A percentile compares a stretch with the other conserved stretches of the same genome.
Evolutionary conservation across 2,329 filamentous ascomycete genomes (phyloP).

Genomic region (Ceratocystis harringtonii): DNA sequence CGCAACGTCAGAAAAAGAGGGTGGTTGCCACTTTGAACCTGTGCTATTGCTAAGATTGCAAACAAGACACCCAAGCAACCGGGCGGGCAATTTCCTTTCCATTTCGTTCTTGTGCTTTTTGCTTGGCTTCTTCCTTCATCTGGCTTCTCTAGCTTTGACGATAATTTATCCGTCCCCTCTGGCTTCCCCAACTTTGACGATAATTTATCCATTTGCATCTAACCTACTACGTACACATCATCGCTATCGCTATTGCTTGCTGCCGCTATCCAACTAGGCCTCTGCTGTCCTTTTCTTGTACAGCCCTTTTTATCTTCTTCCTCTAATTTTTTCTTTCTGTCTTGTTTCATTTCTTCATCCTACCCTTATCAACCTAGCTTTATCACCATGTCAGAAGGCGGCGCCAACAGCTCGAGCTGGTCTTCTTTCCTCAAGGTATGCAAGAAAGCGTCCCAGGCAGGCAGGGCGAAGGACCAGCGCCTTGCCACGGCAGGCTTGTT

Average conservation of each 20-base stretch:
- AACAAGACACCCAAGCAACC: neutral
- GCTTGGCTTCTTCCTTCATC: no score
- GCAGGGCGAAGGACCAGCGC: no score
- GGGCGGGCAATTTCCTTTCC: neutral
- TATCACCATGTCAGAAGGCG: constrained; percentile 11
- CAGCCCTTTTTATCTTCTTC: neutral
- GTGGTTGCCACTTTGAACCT: constrained; percentile 6
- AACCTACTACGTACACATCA: no score
- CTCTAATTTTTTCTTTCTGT: neutral
- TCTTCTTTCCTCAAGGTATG: constrained; percentile 37
- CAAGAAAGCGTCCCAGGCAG: neutral
- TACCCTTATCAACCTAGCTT: neutral
- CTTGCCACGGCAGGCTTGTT: no score
- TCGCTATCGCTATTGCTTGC: no score
- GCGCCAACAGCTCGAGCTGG: constrained; percentile 34
- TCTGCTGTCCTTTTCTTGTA: no score
- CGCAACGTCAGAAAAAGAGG: neutral
- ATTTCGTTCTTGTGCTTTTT: no score
- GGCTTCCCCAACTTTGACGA: no score
- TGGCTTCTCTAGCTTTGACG: no score
- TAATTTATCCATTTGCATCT: no score
- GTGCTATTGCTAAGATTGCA: neutral
- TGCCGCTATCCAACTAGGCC: no score
- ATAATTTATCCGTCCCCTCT: no score
- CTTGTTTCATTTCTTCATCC: constrained; percentile 1